A percentile compares a stretch with the other conserved stretches of the same genome.
Conservation (phyloP, 371 early-diverging fungal genomes). For the Coemansia sp. region DNA sequence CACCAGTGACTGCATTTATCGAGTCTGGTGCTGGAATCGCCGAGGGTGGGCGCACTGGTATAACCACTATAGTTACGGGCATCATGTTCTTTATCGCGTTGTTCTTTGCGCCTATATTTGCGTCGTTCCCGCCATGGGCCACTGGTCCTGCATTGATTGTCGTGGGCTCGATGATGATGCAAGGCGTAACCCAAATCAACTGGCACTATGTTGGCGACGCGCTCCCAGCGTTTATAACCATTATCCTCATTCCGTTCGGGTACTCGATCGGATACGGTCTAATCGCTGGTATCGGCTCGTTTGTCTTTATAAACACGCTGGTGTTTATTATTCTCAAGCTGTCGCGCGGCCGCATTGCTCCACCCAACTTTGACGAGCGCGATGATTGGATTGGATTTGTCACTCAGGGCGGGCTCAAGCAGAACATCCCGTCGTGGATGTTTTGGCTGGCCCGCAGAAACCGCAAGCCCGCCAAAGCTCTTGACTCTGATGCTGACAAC, state of each 20-base stretch:
- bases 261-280: constrained; percentile 73
- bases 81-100: constrained; percentile 72
- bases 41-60: constrained; percentile 76
- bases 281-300: constrained; percentile 63
- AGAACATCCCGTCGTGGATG: constrained; percentile 54
- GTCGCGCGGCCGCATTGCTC: constrained; percentile 56
- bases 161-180: constrained; percentile 79
- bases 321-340: constrained; percentile 55
- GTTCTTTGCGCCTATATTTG: constrained; percentile 82
- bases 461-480: not conserved
- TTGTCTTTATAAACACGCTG: constrained; percentile 60
- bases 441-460: constrained; percentile 51
- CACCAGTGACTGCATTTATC: constrained; percentile 74
- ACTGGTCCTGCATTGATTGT: constrained; percentile 76
- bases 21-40: constrained; percentile 80
- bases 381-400: constrained; percentile 55
- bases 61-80: constrained; percentile 65
- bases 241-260: constrained; percentile 73
- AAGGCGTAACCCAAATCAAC: constrained; percentile 66
- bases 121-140: constrained; percentile 80
- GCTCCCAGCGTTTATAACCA: constrained; percentile 73
- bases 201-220: constrained; percentile 76
- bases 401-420: constrained; percentile 51
- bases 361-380: constrained; percentile 54
- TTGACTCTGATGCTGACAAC: not conserved